Evolutionary conservation across 768 basidiomycete genomes (phyloP), one percentile per base, ranked within the genome.

Genomic region (Psilocybe azurescens): DNA sequence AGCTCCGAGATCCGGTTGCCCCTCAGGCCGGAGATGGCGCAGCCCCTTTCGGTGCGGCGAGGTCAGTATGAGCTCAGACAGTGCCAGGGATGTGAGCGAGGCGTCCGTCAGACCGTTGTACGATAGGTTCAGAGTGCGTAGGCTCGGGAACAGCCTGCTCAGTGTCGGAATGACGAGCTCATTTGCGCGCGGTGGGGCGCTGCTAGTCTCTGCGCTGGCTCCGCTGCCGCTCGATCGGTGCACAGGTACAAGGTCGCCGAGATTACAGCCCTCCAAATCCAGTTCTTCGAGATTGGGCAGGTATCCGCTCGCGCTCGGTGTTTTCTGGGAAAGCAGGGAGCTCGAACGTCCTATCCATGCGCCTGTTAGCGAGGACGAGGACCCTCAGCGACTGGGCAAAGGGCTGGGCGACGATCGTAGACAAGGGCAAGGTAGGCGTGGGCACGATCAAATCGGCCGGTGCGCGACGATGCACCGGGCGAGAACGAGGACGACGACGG

Each of bases 221-320:
- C 67, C 69, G 0, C 74, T 71, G 4, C 67, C 69, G 0, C 74
- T 70, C 3, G 71, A 67, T 11, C 75, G 78, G 13, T 80, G 72
- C 13, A 89, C 80, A 1, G 83, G 61, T n/a, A 93, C 80, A 1
- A 72, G 67, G 68, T 93, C 89, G 14, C 79, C 69, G 6, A 95
- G 77, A 60, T 85, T 85, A 68, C 93, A 95, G 5, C 89, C 89
- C 69, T 91, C 89, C 44, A 94, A 72, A 65, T 79, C 79, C 9
- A 95, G 82, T 68, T 93, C 93, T 70, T 94, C 91, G 33, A 95
- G 75, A 36, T 73, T 75, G 0, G 91, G 91, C 32, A 95, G 74
- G 53, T 87, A 75, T 0, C 76, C 76, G 29, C 74, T 53, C 52
- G 73, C 69, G n/a, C 70, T 72, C 1, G 9, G 9, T n/a, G 16